These are phyloP conservation scores for Ganoderma sp. DNA, from an alignment of 1,284 basidiomycete species.

Conservation along the genomic window DNA sequence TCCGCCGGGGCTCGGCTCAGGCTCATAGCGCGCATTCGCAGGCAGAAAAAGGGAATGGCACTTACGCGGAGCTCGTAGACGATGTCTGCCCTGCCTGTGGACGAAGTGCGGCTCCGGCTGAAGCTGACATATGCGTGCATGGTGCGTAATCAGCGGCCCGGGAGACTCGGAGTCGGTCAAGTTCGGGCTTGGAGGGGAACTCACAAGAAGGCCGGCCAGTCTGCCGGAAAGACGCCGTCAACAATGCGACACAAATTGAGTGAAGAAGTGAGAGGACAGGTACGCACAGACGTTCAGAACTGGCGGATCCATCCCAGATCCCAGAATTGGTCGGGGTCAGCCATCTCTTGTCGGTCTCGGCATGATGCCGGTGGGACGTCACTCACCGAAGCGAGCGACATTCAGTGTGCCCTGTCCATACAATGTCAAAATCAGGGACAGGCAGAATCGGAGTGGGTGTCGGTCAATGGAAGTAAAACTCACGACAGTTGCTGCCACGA, in stretches of 20 bases:
- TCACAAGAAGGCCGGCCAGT: conserved; percentile 1
- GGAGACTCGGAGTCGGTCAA: neutral
- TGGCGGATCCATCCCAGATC: neutral
- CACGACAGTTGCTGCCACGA: neutral
- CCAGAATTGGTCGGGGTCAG: neutral
- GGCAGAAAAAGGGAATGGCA: neutral
- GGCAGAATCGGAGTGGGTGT: neutral
- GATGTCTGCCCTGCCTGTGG: neutral
- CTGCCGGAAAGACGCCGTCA: neutral
- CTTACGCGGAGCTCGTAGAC: neutral
- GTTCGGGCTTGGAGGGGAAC: neutral
- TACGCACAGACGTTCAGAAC: neutral
- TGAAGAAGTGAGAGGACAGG: too few species aligned
- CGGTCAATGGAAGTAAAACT: neutral
- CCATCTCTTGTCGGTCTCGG: neutral
- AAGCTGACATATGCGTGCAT: neutral
- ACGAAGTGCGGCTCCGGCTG: neutral
- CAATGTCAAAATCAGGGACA: neutral
- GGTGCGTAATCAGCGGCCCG: neutral
- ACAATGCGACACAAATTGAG: neutral
- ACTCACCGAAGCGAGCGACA: neutral
- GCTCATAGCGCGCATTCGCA: neutral
- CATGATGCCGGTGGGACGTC: neutral
- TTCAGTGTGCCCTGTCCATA: neutral
- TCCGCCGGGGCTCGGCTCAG: neutral